Percentiles rank a stretch among this genome's conserved stretches.
Evolutionary conservation across 2,329 filamentous ascomycete genomes (phyloP).

Genomic region (Xylaria multiplex): DNA sequence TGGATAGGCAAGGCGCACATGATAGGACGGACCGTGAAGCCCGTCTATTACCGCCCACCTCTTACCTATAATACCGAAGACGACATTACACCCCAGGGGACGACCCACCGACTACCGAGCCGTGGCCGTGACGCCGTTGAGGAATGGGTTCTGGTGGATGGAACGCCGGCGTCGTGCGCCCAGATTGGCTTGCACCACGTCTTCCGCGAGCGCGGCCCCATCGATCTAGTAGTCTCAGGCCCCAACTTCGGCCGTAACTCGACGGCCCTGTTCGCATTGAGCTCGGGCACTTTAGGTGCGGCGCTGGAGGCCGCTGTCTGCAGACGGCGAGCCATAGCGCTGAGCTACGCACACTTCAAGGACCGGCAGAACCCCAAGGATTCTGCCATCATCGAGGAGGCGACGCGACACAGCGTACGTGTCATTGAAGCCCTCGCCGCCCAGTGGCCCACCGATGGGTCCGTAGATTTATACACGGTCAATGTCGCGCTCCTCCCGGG

Average conservation of each 20-base stretch:
- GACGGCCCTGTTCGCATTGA: slow-evolving; percentile 81
- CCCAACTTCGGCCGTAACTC: slow-evolving; percentile 88
- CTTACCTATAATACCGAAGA: slow-evolving; percentile 51
- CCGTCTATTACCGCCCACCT: slow-evolving; percentile 79
- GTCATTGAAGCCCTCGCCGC: slow-evolving; percentile 81
- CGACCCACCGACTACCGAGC: slow-evolving; percentile 61
- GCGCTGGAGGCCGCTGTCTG: slow-evolving; percentile 82
- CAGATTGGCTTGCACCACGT: slow-evolving; percentile 86
- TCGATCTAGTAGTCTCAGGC: slow-evolving; percentile 81
- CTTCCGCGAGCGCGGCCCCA: slow-evolving; percentile 74
- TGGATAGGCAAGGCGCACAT: slow-evolving; percentile 99
- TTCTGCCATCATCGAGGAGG: slow-evolving; percentile 79
- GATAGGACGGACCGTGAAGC: slow-evolving; percentile 86
- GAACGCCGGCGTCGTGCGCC: slow-evolving; percentile 82
- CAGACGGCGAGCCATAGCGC: slow-evolving; percentile 75
- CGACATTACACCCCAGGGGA: slow-evolving; percentile 64
- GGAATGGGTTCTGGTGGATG: slow-evolving; percentile 84
- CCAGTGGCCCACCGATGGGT: slow-evolving; percentile 74
- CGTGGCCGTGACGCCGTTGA: slow-evolving; percentile 64
- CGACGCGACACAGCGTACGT: slow-evolving; percentile 76
- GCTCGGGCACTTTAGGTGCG: slow-evolving; percentile 79
- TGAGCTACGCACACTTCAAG: slow-evolving; percentile 91
- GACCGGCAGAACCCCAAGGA: slow-evolving; percentile 82
- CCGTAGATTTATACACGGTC: slow-evolving; percentile 86
- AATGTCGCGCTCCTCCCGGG: slow-evolving; percentile 88